Conservation (phyloP, 345 rosid species). For the Adansonia digitata region DNA sequence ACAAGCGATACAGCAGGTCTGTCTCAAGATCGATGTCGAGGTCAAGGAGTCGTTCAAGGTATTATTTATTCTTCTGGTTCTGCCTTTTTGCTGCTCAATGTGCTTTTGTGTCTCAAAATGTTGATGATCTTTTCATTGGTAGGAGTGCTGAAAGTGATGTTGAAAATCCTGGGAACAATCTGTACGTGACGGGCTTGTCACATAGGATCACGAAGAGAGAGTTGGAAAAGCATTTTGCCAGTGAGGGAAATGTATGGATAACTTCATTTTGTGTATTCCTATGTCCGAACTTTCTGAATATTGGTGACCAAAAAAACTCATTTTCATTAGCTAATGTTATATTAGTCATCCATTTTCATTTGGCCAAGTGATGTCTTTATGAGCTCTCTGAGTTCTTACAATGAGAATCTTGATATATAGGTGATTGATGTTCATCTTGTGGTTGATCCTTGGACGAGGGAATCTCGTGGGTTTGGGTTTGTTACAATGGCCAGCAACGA, state of each 20-base stretch:
- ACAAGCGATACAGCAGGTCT: constrained; percentile 40
- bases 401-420: constrained; percentile 25
- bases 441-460: constrained; percentile 91
- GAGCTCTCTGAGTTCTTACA: neutral
- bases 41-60: constrained; percentile 63
- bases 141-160: constrained; percentile 58
- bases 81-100: neutral
- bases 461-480: constrained; percentile 90
- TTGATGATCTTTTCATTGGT: constrained; percentile 1
- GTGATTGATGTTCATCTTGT: constrained; percentile 87
- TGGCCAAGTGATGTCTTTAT: neutral
- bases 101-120: too few species aligned
- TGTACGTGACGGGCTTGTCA: constrained; percentile 91
- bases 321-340: too few species aligned
- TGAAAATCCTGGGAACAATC: constrained; percentile 89
- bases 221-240: constrained; percentile 66
- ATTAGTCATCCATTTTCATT: too few species aligned
- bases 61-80: neutral
- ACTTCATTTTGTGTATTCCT: neutral
- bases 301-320: too few species aligned
- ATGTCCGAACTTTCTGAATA: neutral
- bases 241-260: constrained; percentile 61
- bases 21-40: constrained; percentile 53
- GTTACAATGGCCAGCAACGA: constrained; percentile 57
- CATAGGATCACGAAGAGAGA: constrained; percentile 68